Base-by-base conservation (phyloP, 179 eudicot genomes). In the Silene coronaria region DNA sequence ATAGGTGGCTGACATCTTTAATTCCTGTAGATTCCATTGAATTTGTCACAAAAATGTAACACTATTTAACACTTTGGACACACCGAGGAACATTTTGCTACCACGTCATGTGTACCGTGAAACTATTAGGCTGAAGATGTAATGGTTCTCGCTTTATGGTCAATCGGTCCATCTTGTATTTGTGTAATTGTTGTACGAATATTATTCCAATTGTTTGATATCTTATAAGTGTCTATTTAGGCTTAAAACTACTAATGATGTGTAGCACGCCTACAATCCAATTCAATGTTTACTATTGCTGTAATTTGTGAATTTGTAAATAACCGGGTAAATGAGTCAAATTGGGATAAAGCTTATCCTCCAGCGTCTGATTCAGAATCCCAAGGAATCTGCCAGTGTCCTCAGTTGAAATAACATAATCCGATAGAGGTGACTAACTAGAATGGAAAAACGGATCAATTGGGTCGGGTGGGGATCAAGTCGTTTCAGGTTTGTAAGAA, bases 141-240 rank as follows among this genome's bases (percentile, higher is more conserved):
- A 34, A 23, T 21, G 21, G 66, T 27, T 58, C 75, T 72, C 66
- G 75, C 75, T 32, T 57, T 58, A 28, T 71, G 74, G 74, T 53
- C 5, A 53, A 51, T 72, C 26, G 66, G 75, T 17, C 75, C 75
- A 57, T 57, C 46, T 10, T 72, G 51, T 58, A 72, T 58, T 34
- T 72, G 75, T 72, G 6, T 30, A 28, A 5, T n/a, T 7, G 38
- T 30, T 71, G 61, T 71, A 71, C 23, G 74, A 71, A 71, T 53
- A 71, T 71, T 71, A n/a, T 71, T 26, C 16, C 45, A 71, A 51
- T 10, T 71, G 60, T 51, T 71, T 45, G 1, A 53, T 26, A 67
- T 46, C 21, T 21, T 36, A 9, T 9, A 21, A 60, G 9, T 55
- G 22, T 55, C 3, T 13, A 55, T 55, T 55, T 3, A 17, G 21